Evolutionary conservation across 2,329 filamentous ascomycete genomes (phyloP), one percentile per base, ranked within the genome.

Genomic region (Raffaelea albimanens): DNA sequence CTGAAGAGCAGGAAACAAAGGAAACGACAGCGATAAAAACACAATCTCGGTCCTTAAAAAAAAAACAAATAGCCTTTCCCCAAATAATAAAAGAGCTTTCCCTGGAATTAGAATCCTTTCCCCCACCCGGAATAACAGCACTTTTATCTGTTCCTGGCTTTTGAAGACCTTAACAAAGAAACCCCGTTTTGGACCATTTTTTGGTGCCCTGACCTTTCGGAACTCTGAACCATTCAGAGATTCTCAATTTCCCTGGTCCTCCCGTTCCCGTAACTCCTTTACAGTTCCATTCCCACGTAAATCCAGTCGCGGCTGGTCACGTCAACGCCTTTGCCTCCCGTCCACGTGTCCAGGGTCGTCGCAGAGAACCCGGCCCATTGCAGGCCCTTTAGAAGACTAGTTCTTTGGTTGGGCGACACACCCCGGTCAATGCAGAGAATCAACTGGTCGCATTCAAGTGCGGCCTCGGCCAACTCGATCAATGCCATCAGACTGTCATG

Each of bases 351-450:
- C 40, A 96, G 73, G 21, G 86, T 91, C 44, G 80, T 82, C 55
- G 91, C 76, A 61, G 87, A 85, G 61, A 95, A 95, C 47, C 90
- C 90, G 54, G 94, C 90, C 90, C 90, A 96, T 63, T 89, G 86
- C 45, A 96, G 76, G 59, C 88, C 90, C 64, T 85, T 87, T 59
- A 85, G 80, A 56, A 91, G 71, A 50, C 81, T 72, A 56, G 83
- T 78, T 49, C 77, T 71, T 52, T 86, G 80, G 50, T 75, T 68
- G 22, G 73, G 66, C 36, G 78, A 73, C 53, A 83, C 78, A 41
- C 72, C 71, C 53, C 88, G 85, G 63, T 91, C 87, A 53, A 95
- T 75, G 65, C 87, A 90, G 58, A 89, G 80, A 53, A 94, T 80
- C 52, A 95, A 78, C 60, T 85, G 79, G 47, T 78, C 75, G 67